Evolutionary conservation across 75 land plant species (phyloP).

Genomic region (Adiantum capillusveneris): DNA sequence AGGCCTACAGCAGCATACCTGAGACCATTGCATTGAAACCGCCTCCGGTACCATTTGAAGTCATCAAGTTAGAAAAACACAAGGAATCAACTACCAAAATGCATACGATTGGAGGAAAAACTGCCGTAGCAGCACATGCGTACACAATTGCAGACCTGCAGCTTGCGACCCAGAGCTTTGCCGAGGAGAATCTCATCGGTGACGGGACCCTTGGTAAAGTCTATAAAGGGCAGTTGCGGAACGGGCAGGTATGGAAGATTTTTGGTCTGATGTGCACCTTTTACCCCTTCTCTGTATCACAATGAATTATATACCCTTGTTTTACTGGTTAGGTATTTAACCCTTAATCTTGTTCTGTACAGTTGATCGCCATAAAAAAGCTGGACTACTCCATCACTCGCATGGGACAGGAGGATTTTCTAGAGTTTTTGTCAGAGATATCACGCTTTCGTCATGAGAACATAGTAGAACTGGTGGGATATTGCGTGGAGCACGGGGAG

Average conservation of each 20-base stretch:
- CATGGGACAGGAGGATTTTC: constrained; percentile 42
- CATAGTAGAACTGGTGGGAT: constrained; percentile 49
- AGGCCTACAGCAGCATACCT: not conserved
- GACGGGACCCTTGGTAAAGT: constrained; percentile 53
- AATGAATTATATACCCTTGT: no score
- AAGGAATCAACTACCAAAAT: constrained; percentile 4
- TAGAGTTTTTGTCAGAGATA: constrained; percentile 36
- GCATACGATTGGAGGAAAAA: constrained; percentile 6
- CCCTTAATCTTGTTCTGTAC: not conserved
- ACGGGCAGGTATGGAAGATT: constrained; percentile 50
- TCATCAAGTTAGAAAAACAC: not conserved
- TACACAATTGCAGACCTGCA: constrained; percentile 66
- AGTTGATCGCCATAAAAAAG: constrained; percentile 60
- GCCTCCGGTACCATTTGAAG: constrained; percentile 16
- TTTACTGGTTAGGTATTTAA: no score
- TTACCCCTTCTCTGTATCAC: not conserved
- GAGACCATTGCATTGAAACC: constrained; percentile 7
- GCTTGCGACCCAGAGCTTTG: constrained; percentile 63
- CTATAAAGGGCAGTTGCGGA: constrained; percentile 57
- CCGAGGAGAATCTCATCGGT: constrained; percentile 53
- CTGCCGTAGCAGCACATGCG: constrained; percentile 13
- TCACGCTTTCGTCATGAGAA: constrained; percentile 49
- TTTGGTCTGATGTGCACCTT: not conserved
- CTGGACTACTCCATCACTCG: constrained; percentile 35
- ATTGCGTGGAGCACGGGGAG: constrained; percentile 46